Evolutionary conservation across 2,329 filamentous ascomycete genomes (phyloP).

Genomic region (Trichoderma pleuroti): DNA sequence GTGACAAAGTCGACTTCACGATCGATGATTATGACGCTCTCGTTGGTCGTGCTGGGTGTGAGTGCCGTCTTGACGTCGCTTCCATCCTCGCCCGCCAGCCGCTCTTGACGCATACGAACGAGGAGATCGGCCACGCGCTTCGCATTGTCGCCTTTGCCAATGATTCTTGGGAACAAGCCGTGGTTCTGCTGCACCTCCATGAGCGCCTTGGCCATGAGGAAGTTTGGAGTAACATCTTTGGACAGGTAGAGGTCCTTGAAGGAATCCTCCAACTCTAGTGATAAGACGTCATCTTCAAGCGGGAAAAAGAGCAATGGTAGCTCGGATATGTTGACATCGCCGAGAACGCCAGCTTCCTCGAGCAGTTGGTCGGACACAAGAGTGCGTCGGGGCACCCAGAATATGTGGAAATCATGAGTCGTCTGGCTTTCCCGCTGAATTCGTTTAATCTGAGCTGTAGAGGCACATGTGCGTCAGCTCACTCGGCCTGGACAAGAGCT

Average conservation of each 20-base stretch:
- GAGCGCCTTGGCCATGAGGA: slow-evolving; percentile 81
- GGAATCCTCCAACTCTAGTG: slow-evolving; percentile 81
- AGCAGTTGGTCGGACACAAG: slow-evolving; percentile 86
- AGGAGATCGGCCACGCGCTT: slow-evolving; percentile 84
- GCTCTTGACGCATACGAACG: slow-evolving; percentile 85
- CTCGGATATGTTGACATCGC: slow-evolving; percentile 85
- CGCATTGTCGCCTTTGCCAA: slow-evolving; percentile 93
- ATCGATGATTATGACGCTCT: slow-evolving; percentile 92
- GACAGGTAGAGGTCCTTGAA: slow-evolving; percentile 84
- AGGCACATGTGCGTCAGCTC: slow-evolving; percentile 19
- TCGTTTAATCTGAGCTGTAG: slow-evolving; percentile 80
- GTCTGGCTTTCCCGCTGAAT: slow-evolving; percentile 83
- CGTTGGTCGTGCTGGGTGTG: slow-evolving; percentile 80
- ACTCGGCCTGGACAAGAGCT: background rate
- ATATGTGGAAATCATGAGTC: slow-evolving; percentile 93
- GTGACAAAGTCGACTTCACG: slow-evolving; percentile 93
- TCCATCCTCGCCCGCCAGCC: slow-evolving; percentile 73
- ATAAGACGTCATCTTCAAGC: slow-evolving; percentile 85
- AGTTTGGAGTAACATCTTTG: slow-evolving; percentile 88
- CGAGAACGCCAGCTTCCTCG: slow-evolving; percentile 88
- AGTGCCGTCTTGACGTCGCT: slow-evolving; percentile 63
- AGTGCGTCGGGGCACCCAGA: slow-evolving; percentile 92
- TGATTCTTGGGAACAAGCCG: slow-evolving; percentile 89
- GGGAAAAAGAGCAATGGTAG: slow-evolving; percentile 88
- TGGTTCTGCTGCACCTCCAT: slow-evolving; percentile 92